These are phyloP conservation scores for Yamadazyma triangularis DNA, from an alignment of 1,139 yeast species.

Conservation along the genomic window DNA sequence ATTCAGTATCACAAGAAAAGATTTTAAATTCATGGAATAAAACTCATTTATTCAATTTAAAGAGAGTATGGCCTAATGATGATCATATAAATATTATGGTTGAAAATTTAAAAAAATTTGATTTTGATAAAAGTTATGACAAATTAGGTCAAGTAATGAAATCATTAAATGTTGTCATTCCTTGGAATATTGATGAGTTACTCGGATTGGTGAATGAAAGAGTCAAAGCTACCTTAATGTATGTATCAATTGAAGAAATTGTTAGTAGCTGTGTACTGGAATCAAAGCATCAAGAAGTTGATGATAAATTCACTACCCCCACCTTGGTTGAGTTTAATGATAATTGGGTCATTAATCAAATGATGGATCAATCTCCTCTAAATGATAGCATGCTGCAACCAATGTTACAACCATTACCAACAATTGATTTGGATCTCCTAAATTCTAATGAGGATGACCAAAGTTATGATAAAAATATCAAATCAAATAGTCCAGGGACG, in stretches of 20 bases:
- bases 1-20: constrained; percentile 38
- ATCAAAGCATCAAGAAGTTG: constrained; percentile 4
- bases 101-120: constrained; percentile 8
- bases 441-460: no score
- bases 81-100: constrained; percentile 1
- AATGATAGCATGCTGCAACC: constrained; percentile 1
- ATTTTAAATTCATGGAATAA: constrained; percentile 53
- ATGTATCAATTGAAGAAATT: constrained; percentile 59
- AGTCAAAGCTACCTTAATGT: constrained; percentile 49
- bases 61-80: constrained; percentile 21
- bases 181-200: constrained; percentile 57
- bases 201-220: constrained; percentile 56
- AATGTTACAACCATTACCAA: neutral
- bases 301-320: constrained; percentile 9
- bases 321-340: constrained; percentile 5
- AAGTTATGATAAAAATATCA: neutral
- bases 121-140: constrained; percentile 24
- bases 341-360: constrained; percentile 13
- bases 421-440: neutral
- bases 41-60: constrained; percentile 22
- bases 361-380: constrained; percentile 7
- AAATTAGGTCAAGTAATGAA: constrained; percentile 41
- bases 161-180: constrained; percentile 43
- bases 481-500: neutral
- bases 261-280: constrained; percentile 60